Evolutionary conservation across 805 yeast species (phyloP), one percentile per base, ranked within the genome.

Genomic region (Schizosaccharomyces cryophilus): DNA sequence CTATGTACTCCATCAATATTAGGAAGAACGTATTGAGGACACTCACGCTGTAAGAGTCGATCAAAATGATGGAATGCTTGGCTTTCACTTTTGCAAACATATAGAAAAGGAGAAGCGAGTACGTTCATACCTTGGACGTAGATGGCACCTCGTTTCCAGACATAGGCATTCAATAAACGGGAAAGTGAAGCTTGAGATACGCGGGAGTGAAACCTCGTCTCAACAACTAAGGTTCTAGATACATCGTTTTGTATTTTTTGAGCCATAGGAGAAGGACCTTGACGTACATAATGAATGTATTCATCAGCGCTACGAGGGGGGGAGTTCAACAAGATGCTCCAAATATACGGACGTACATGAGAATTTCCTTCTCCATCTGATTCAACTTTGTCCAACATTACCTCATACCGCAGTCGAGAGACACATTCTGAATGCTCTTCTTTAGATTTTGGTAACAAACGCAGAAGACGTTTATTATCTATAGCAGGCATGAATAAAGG

Each of bases 121-220:
- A 88, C 87, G 68, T 88, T 88, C 84, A 89, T 80, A 1, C 96
- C 96, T 69, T 88, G 96, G n/a, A 88, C 95, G 67, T 87, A 87
- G 15, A 40, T 59, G 9, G 59, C 61, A 17, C 47, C 65, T 48
- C 38, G 62, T 15, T 61, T 63, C 72, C 71, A 69, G 7, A 94
- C 94, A 67, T 80, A 78, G n/a, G 85, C 81, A 40, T 85, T 83
- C 30, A 88, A 74, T 2, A 87, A 73, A 56, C 96, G 71, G 9
- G 83, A 76, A 54, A 88, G 71, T 0, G 85, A 72, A 2, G 78
- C 80, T 66, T 87, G 95, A n/a, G 80, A 70, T 1, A 87, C 95
- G 61, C 77, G 77, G 59, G 72, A 71, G 62, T 79, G 81, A 71
- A 87, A 88, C 17, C 70, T 68, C 30, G 74, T 72, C 67, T 88